Base-by-base conservation (phyloP, 164 flowering plant species). In the Echeveria elegans region DNA sequence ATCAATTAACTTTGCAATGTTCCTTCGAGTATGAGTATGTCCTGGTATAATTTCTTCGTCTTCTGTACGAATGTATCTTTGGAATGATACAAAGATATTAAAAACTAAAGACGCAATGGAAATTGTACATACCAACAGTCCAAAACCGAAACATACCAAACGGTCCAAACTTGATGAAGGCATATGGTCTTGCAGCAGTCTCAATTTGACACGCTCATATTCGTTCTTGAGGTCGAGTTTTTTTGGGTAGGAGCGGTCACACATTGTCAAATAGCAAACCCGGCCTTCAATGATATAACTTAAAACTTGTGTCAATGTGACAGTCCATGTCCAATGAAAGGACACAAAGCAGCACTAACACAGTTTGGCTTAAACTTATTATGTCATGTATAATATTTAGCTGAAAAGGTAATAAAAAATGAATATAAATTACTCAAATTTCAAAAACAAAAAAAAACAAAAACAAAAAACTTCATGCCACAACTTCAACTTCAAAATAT, bases 41-140 rank as follows among this genome's bases (percentile, higher is more conserved):
- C 97, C 81, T 84, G 82, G 80, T 91, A 91, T 74, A 91, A 74
- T 73, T 88, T 91, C 83, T 82, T 89, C 38, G 96, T 91, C 76
- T 82, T 91, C 83, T 87, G 96, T 64, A 91, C 89, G 78, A 89
- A 91, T 67, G 97, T 83, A 75, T 91, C 97, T 91, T 68, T 65
- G 10, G 70, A 41, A 48, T 23, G 65, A 56, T 52, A 72, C 47
- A 67, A 53, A 63, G 19, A 67, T 15, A 40, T 62, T 21, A 60
- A 38, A 60, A 62, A 31, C 58, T 47, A 34, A 56, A 62, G 56
- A 48, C 61, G 4, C 5, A 24, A 1, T 53, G n/a, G 23, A 26
- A n/a, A 60, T 28, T 15, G 37, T 10, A 43, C n/a, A n/a, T n/a
- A 43, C 9, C 48, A 43, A 7, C 7, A 34, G n/a, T n/a, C n/a